These are phyloP conservation scores for Gamarada debralockiae DNA, from an alignment of 495 filamentous ascomycete species.

Conservation along the genomic window DNA sequence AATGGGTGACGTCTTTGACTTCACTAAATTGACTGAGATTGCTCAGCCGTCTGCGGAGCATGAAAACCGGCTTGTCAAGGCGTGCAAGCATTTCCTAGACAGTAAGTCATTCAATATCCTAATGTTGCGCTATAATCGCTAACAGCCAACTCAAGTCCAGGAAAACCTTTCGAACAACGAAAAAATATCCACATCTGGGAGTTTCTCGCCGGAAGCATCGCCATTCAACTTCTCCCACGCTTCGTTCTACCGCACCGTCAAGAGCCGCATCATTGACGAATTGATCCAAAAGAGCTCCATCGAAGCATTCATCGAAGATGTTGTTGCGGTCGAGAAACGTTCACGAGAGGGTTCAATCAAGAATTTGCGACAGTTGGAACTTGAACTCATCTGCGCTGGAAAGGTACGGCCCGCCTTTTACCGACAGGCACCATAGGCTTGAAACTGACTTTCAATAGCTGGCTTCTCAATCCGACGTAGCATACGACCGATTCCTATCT, in stretches of 20 bases:
- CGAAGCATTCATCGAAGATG: slow-evolving; percentile 17
- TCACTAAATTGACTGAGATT: background rate
- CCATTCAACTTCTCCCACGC: slow-evolving; percentile 3
- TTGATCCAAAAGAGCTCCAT: slow-evolving; percentile 12
- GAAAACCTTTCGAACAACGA: slow-evolving; percentile 7
- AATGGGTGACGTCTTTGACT: background rate
- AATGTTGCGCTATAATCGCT: background rate
- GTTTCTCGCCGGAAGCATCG: background rate
- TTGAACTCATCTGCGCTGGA: slow-evolving; percentile 23
- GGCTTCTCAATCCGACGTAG: slow-evolving; percentile 10
- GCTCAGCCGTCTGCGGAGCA: background rate
- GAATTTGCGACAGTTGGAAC: slow-evolving; percentile 11
- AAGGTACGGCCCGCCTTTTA: slow-evolving; percentile 20
- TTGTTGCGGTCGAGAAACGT: slow-evolving; percentile 9
- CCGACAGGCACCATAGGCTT: background rate
- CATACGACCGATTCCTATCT: slow-evolving; percentile 9
- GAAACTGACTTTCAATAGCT: slow-evolving; percentile 5
- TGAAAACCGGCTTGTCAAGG: slow-evolving; percentile 9
- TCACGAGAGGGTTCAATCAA: slow-evolving; percentile 8
- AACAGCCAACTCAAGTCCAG: slow-evolving; percentile 12
- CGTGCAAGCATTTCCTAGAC: slow-evolving; percentile 20
- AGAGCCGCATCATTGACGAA: slow-evolving; percentile 15
- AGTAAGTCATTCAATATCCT: slow-evolving; percentile 5
- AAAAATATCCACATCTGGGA: background rate
- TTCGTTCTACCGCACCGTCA: slow-evolving; percentile 5